Percentiles rank a stretch among this genome's conserved stretches.
phyloP scores from a whole-genome alignment of 345 rosid genomes.

The Arabidopsis suecica region DNA sequence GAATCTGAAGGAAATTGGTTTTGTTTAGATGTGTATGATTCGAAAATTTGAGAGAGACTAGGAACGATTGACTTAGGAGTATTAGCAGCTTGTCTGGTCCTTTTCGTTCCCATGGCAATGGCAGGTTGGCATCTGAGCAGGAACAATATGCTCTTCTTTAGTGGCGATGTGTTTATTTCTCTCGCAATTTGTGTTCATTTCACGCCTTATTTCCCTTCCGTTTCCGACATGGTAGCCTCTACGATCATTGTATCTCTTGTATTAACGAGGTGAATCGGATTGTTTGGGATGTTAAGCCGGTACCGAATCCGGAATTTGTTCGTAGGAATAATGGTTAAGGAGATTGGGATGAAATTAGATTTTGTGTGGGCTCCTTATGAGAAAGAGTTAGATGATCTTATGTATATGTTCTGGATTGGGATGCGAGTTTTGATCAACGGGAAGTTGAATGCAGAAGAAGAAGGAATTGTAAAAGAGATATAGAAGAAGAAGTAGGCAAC shows the following conservation, averaged over 20 bases:
- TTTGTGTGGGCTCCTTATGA: no score
- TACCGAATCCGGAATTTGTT: slow-evolving; percentile 7
- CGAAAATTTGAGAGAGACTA: slow-evolving; percentile 45
- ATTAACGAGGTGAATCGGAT: slow-evolving; percentile 67
- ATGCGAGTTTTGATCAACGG: no score
- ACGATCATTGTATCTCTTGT: slow-evolving; percentile 65
- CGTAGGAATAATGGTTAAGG: neutral
- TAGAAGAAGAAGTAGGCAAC: no score
- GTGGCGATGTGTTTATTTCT: slow-evolving; percentile 69
- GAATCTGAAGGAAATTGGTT: slow-evolving; percentile 27
- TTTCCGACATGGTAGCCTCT: slow-evolving; percentile 65
- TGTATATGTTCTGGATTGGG: no score
- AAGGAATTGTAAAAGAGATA: no score
- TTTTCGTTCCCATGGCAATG: slow-evolving; percentile 69
- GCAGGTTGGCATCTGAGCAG: slow-evolving; percentile 85
- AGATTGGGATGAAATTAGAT: no score
- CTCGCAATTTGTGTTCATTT: slow-evolving; percentile 79
- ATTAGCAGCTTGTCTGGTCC: slow-evolving; percentile 65
- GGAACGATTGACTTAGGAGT: slow-evolving; percentile 60
- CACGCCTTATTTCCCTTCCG: slow-evolving; percentile 73
- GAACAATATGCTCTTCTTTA: slow-evolving; percentile 73
- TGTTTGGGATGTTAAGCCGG: slow-evolving; percentile 64
- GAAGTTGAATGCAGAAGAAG: no score
- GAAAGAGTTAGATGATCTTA: no score
- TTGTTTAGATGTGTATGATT: slow-evolving; percentile 33